These are phyloP conservation scores for Datura wrightii DNA, from an alignment of 257 asterid genomes.

Conservation along the genomic window DNA sequence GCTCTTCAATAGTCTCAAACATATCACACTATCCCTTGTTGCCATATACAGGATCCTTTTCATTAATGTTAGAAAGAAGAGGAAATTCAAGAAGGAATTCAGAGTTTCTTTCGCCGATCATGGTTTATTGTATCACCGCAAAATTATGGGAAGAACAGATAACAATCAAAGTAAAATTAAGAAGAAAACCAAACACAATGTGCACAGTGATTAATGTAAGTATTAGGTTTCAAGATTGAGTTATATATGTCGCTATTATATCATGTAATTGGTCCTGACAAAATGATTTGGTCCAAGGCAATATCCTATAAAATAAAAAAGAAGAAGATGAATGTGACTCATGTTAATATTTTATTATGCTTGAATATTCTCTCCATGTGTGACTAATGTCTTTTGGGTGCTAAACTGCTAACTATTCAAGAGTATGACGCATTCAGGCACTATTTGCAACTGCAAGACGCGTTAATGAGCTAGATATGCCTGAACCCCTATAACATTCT, in stretches of 20 bases:
- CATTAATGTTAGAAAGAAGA: not conserved
- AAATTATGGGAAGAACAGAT: not conserved
- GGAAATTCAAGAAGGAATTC: slow-evolving; percentile 31
- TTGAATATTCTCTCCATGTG: not conserved
- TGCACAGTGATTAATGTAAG: not conserved
- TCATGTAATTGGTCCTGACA: not conserved
- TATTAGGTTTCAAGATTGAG: not conserved
- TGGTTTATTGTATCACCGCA: not conserved
- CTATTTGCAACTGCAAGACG: not conserved
- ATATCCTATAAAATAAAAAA: not conserved
- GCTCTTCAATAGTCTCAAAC: slow-evolving; percentile 34
- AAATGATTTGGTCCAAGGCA: not conserved
- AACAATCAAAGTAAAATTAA: not conserved
- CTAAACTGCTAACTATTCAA: not conserved
- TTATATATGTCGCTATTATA: not conserved
- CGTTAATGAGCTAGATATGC: not conserved
- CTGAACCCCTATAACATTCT: not conserved
- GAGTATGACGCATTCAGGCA: not conserved
- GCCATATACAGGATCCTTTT: not conserved
- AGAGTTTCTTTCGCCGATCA: not conserved
- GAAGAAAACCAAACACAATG: not conserved
- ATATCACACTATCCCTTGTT: not conserved
- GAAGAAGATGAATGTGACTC: not conserved
- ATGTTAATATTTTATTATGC: not conserved
- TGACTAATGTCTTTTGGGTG: not conserved